These are phyloP conservation scores for Gracilaria vermiculophylla DNA, from an alignment of 23 red algal genomes.

Conservation along the genomic window DNA sequence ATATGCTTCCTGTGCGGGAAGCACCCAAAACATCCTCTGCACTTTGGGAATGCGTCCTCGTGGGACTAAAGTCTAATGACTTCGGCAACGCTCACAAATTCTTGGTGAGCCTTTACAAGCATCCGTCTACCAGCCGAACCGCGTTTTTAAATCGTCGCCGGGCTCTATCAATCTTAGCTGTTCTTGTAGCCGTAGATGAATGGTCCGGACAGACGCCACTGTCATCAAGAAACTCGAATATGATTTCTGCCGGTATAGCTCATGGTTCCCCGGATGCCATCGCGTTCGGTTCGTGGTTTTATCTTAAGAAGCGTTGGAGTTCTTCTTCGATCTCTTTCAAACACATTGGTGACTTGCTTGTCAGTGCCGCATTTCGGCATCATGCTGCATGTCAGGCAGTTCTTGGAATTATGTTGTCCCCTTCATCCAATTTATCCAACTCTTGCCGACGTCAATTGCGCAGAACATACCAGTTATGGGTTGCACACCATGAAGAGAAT, in stretches of 20 bases:
- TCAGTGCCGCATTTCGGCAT: background rate
- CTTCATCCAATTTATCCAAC: background rate
- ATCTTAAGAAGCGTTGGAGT: background rate
- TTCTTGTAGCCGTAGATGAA: background rate
- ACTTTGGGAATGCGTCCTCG: background rate
- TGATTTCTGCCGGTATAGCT: conserved; percentile 11
- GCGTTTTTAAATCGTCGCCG: background rate
- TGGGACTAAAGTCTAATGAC: background rate
- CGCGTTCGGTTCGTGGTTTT: conserved; percentile 21
- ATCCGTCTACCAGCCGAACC: background rate
- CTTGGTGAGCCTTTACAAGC: background rate
- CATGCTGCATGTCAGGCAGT: conserved; percentile 19
- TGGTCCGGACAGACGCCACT: background rate
- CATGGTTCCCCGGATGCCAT: conserved; percentile 32
- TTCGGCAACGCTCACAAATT: background rate
- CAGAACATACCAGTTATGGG: background rate
- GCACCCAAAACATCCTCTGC: background rate
- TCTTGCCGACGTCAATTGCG: background rate
- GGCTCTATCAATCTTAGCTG: background rate
- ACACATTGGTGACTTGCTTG: background rate
- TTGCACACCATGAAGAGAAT: background rate
- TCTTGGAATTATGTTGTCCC: conserved; percentile 8
- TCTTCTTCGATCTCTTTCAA: background rate
- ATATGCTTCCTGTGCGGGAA: background rate
- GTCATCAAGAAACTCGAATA: background rate